A percentile compares a stretch with the other conserved stretches of the same genome.
Conservation (phyloP, 1,139 yeast species). For the Suhomyces bolitotheri region DNA sequence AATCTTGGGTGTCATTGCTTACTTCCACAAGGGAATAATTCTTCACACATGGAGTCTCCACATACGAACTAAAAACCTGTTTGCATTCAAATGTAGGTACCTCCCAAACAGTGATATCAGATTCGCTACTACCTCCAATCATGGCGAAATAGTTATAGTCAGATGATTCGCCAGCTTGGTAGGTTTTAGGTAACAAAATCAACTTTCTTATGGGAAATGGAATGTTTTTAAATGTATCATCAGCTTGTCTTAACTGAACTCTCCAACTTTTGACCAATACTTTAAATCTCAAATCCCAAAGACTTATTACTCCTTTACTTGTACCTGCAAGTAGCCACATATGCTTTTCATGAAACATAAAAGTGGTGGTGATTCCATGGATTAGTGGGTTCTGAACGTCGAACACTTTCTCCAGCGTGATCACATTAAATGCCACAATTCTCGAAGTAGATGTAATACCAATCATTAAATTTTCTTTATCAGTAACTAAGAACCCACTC, state of each 20-base stretch:
- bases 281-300: slow-evolving; percentile 82
- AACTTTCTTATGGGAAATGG: slow-evolving; percentile 47
- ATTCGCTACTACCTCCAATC: slow-evolving; percentile 63
- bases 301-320: slow-evolving; percentile 62
- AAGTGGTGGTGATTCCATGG: slow-evolving; percentile 65
- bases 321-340: slow-evolving; percentile 78
- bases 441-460: slow-evolving; percentile 56
- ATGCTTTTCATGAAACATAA: slow-evolving; percentile 54
- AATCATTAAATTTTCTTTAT: slow-evolving; percentile 31
- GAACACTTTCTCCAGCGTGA: slow-evolving; percentile 51
- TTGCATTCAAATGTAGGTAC: slow-evolving; percentile 64
- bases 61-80: slow-evolving; percentile 48
- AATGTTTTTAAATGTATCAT: slow-evolving; percentile 13
- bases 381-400: slow-evolving; percentile 55
- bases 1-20: slow-evolving; percentile 23
- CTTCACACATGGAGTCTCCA: slow-evolving; percentile 32
- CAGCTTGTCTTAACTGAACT: slow-evolving; percentile 29
- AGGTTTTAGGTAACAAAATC: slow-evolving; percentile 39
- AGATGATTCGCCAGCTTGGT: slow-evolving; percentile 9
- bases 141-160: slow-evolving; percentile 42
- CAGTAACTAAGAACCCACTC: slow-evolving; percentile 37
- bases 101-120: slow-evolving; percentile 77
- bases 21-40: slow-evolving; percentile 34
- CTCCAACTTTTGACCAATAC: slow-evolving; percentile 63
- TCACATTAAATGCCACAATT: slow-evolving; percentile 58